Evolutionary conservation across 2,329 filamentous ascomycete genomes (phyloP).

Genomic region (Tympanopsis confertula): DNA sequence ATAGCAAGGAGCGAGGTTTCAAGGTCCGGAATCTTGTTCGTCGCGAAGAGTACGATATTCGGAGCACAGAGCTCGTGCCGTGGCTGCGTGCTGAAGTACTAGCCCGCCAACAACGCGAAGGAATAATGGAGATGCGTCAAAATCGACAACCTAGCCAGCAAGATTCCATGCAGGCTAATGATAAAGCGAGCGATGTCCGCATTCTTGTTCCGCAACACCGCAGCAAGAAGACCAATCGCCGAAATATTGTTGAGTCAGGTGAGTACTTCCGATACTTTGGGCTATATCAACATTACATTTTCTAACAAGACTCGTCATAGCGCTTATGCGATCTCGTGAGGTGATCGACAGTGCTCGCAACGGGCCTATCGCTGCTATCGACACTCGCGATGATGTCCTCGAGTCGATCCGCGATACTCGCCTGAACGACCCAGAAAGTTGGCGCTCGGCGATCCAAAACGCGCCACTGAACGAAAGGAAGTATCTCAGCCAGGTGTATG

Average conservation of each 20-base stretch:
- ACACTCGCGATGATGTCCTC: slow-evolving; percentile 75
- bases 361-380: slow-evolving; percentile 75
- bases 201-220: slow-evolving; percentile 74
- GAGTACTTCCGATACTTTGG: slow-evolving; percentile 31
- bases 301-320: slow-evolving; percentile 19
- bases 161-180: slow-evolving; percentile 13
- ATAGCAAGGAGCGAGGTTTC: slow-evolving; percentile 37
- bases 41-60: slow-evolving; percentile 74
- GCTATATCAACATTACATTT: slow-evolving; percentile 1
- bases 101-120: slow-evolving; percentile 44
- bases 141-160: slow-evolving; percentile 7
- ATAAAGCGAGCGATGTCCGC: slow-evolving; percentile 62
- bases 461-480: slow-evolving; percentile 68
- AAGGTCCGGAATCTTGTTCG: slow-evolving; percentile 70
- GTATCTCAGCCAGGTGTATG: slow-evolving; percentile 74
- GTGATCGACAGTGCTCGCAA: slow-evolving; percentile 60
- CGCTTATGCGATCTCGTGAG: slow-evolving; percentile 37
- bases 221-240: slow-evolving; percentile 84
- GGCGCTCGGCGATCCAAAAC: slow-evolving; percentile 69
- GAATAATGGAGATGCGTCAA: slow-evolving; percentile 10
- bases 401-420: slow-evolving; percentile 63
- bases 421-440: slow-evolving; percentile 71
- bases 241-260: slow-evolving; percentile 73
- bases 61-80: slow-evolving; percentile 57
- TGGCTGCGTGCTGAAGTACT: slow-evolving; percentile 77